These are phyloP conservation scores for Solanum paucissectum DNA, from an alignment of 257 asterid species.

Conservation along the genomic window DNA sequence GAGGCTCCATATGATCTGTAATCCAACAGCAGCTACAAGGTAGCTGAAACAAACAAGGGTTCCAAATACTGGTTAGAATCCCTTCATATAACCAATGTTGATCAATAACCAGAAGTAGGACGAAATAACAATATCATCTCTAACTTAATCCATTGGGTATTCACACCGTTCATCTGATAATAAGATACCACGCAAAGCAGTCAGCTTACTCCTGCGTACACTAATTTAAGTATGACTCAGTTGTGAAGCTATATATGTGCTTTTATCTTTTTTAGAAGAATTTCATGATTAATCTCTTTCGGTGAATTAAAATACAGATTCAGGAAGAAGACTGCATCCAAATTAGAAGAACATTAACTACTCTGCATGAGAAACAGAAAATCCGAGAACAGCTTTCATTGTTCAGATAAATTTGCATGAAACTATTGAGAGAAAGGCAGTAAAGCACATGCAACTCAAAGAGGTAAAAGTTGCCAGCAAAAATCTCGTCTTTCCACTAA, in stretches of 20 bases:
- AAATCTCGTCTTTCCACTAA: not conserved
- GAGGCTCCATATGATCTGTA: slow-evolving; percentile 86
- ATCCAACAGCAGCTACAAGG: slow-evolving; percentile 79
- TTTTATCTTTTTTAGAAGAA: not conserved
- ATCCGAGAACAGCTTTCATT: not conserved
- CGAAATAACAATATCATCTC: not conserved
- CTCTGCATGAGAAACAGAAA: not conserved
- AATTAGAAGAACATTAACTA: not conserved
- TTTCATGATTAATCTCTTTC: not conserved
- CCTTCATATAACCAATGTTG: not conserved
- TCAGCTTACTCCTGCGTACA: not conserved
- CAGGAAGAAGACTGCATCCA: not conserved
- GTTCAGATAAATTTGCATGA: not conserved
- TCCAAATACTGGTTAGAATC: slow-evolving; percentile 4
- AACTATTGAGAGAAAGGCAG: not conserved
- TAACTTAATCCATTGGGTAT: not conserved
- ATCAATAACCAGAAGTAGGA: not conserved
- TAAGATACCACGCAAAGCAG: not conserved
- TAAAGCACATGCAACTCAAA: not conserved
- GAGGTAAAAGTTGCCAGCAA: not conserved
- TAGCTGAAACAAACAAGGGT: slow-evolving; percentile 34
- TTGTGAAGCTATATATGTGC: not conserved
- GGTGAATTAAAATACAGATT: not conserved
- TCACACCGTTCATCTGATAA: not conserved
- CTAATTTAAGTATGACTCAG: not conserved